Base-by-base conservation (phyloP, 1,284 basidiomycete genomes). In the Fomes fomentarius region DNA sequence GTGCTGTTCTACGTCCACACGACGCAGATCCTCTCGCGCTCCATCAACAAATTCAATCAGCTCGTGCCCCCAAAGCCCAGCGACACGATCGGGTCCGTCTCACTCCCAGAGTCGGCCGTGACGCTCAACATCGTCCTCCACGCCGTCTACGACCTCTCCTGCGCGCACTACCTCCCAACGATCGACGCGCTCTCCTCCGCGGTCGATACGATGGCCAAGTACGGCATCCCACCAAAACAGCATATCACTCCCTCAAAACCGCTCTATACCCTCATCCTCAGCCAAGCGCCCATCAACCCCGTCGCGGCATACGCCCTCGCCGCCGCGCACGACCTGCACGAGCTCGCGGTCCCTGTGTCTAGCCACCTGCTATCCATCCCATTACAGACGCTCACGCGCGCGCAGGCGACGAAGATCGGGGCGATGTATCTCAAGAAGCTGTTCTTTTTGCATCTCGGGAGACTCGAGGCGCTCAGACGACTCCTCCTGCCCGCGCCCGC, bases 371-470 rank as follows among this genome's bases (percentile, higher is more conserved):
- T 75, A 30, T 63, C 66, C 17, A 66, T 68, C 57, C 60, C 65
- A 21, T 66, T 75, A 3, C 43, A 65, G 4, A 50, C 62, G 25
- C 61, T 75, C 22, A 66, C 69, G 2, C 72, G 74, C 57, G 69
- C 66, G 17, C 50, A 62, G 14, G 71, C 68, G 8, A 38, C 46
- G 10, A 61, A 60, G 11, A 74, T 76, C 61, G 73, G 73, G 10
- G 61, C 73, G 9, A 14, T 66, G 34, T 71, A 70, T 58, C 63
- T 76, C 37, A 74, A 72, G 54, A 63, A 69, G 30, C 63, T 76
- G 11, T 72, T 75, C 63, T 74, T 74, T 66, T 63, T 75, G 8
- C 74, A 75, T 51, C 65, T 74, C 17, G 73, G 73, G 8, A 68
- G 74, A 11, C 63, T 70, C n/a, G 72, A 74, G 26, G 71, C 70